Evolutionary conservation across 192 early-diverging fungal genomes (phyloP).

Genomic region (Coemansia umbellata): DNA sequence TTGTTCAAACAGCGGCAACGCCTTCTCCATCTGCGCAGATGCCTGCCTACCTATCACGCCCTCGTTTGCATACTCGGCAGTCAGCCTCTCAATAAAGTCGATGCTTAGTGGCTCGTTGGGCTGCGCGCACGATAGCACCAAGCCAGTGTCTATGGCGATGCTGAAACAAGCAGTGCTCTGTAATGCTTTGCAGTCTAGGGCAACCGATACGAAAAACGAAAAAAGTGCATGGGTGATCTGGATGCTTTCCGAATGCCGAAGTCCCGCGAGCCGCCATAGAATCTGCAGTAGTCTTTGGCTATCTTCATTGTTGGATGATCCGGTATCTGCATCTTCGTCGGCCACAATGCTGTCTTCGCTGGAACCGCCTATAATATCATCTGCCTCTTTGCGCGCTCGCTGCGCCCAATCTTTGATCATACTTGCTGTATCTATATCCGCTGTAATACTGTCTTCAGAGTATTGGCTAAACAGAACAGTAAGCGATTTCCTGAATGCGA

Average conservation of each 20-base stretch:
- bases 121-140: constrained; percentile 4
- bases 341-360: background rate
- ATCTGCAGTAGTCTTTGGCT: constrained; percentile 13
- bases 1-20: constrained; percentile 19
- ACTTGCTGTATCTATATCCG: background rate
- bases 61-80: background rate
- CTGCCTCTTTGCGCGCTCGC: constrained; percentile 2
- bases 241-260: constrained; percentile 13
- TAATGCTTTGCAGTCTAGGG: constrained; percentile 3
- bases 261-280: constrained; percentile 29
- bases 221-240: constrained; percentile 5
- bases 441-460: too few species aligned
- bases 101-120: background rate
- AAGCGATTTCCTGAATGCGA: constrained; percentile 5
- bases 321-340: background rate
- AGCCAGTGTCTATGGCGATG: constrained; percentile 23
- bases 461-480: background rate
- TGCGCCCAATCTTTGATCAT: constrained; percentile 12
- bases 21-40: constrained; percentile 1
- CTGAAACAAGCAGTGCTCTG: background rate
- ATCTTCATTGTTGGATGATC: background rate
- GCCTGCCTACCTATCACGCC: background rate
- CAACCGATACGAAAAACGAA: constrained; percentile 13
- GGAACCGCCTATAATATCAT: constrained; percentile 1
- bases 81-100: background rate